phyloP scores from a whole-genome alignment of 306 rosid genomes.

The Rosa rugosa region DNA sequence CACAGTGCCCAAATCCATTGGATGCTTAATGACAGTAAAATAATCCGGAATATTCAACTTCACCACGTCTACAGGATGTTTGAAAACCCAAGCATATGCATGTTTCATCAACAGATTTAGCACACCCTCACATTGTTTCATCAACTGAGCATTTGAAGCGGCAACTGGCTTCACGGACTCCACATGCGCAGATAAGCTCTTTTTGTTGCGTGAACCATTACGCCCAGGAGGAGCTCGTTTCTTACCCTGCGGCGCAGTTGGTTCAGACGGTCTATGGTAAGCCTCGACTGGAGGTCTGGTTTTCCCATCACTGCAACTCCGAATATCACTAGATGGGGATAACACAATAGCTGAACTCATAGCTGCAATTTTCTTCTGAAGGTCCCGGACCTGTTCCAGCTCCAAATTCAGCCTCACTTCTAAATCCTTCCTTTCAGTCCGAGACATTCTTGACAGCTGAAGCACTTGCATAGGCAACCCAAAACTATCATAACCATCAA shows the following conservation, averaged over 20 bases:
- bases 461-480: conserved; percentile 58
- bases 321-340: conserved; percentile 65
- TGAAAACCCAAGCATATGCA: conserved; percentile 70
- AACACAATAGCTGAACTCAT: conserved; percentile 36
- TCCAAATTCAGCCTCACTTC: conserved; percentile 62
- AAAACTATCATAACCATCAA: conserved; percentile 49
- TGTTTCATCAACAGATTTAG: conserved; percentile 56
- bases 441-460: conserved; percentile 58
- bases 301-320: conserved; percentile 62
- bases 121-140: conserved; percentile 65
- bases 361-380: conserved; percentile 57
- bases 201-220: conserved; percentile 54
- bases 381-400: conserved; percentile 66
- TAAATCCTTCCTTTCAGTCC: conserved; percentile 66
- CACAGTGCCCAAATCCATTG: conserved; percentile 95
- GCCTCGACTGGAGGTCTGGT: conserved; percentile 52
- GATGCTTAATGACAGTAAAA: conserved; percentile 77
- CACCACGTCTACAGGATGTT: conserved; percentile 74
- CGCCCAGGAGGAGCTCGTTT: conserved; percentile 59
- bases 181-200: conserved; percentile 40
- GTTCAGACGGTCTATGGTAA: conserved; percentile 34
- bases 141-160: conserved; percentile 45
- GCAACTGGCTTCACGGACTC: conserved; percentile 46
- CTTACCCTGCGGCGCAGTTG: conserved; percentile 48
- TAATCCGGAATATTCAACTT: conserved; percentile 88